Base-by-base conservation (phyloP, 805 yeast genomes). In the Saturnispora zaruensis region DNA sequence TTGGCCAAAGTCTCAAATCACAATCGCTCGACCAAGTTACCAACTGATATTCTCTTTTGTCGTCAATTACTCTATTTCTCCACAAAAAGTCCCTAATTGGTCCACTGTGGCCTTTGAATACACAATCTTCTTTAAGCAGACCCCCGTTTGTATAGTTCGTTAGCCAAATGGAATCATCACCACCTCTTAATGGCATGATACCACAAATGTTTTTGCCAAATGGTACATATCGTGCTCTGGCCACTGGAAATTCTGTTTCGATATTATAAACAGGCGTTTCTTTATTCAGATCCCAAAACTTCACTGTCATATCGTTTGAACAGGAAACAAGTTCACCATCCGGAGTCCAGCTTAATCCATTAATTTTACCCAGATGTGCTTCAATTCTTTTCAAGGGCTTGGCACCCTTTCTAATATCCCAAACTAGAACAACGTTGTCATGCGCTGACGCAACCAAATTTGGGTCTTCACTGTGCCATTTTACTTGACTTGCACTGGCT, bases 11-110 rank as follows among this genome's bases (percentile, higher is more conserved):
- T 53, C 90, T 73, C 51, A 93, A 69, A 61, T 87, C 95, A 56
- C 82, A 78, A 62, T 93, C 98, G 46, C 86, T 81, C 1, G 95
- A 83, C 97, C 98, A 91, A 0, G 98, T 87, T 1, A 93, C 91
- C 45, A 93, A 65, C 64, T 93, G 98, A 61, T 79, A 93, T 52
- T 90, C 96, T 49, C 91, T 72, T 67, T 87, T 88, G 56, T 81
- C 82, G 13, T 76, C 58, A 0, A 60, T 64, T 1, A 71, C 62
- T 34, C 88, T 72, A 6, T 79, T 70, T 55, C 98, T 72, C 96
- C 96, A 91, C 1, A 89, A 69, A 60, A 91, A 89, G 61, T 93
- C 98, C 37, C 82, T 83, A 16, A 93, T 83, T 1, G 93, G 84
- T 45, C 84, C 95, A 1, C 78, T 72, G 61, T 93, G 98, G 0